Evolutionary conservation across 2,329 filamentous ascomycete genomes (phyloP).

Genomic region (Dothideomycetes sp.): DNA sequence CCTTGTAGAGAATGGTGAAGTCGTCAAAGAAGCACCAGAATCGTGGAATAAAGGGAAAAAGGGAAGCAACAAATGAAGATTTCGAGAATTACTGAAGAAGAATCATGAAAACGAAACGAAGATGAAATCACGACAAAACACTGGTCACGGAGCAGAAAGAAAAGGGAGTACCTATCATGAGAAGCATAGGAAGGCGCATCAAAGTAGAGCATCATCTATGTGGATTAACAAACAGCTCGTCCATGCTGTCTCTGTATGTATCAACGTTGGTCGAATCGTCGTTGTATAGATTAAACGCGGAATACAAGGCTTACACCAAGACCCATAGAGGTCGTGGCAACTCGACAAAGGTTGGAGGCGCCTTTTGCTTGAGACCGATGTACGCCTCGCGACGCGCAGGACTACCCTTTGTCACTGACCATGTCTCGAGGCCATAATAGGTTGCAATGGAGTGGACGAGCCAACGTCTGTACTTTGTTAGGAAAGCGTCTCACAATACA

Average conservation of each 20-base stretch:
- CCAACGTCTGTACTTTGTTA: conserved; percentile 58
- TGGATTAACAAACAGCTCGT: not conserved
- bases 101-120: too few species aligned
- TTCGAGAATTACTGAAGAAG: not conserved
- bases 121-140: too few species aligned
- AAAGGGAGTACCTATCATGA: too few species aligned
- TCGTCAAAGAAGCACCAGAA: conserved; percentile 57
- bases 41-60: conserved; percentile 35
- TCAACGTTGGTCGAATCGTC: too few species aligned
- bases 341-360: conserved; percentile 28
- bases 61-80: conserved; percentile 19
- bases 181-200: too few species aligned
- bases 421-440: conserved; percentile 84
- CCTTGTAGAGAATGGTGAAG: conserved; percentile 61
- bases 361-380: conserved; percentile 55
- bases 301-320: conserved; percentile 35
- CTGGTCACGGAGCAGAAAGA: too few species aligned
- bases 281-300: too few species aligned
- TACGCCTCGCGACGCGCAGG: conserved; percentile 73
- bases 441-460: conserved; percentile 84
- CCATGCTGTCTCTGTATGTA: too few species aligned
- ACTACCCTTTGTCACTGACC: conserved; percentile 63
- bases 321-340: conserved; percentile 58
- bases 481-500: not conserved
- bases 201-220: too few species aligned